Base-by-base conservation (phyloP, 331 rosid genomes). In the Prunus yedoensis region DNA sequence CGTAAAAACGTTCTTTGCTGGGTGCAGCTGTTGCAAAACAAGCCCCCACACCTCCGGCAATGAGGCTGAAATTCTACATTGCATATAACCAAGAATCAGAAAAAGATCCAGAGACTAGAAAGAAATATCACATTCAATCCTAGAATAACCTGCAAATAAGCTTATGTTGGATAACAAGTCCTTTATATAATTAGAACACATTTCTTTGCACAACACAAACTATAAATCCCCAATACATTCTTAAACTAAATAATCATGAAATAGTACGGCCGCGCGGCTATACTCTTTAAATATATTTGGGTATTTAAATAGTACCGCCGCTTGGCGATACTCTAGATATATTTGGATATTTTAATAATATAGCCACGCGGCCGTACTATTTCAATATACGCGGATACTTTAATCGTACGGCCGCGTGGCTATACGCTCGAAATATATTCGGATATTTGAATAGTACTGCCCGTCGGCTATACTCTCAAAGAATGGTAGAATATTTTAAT, bases 31-130 rank as follows among this genome's bases (percentile, higher is more conserved):
- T 65, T 76, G 83, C 99, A 94, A 84, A 90, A 92, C 78, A 94
- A 77, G 66, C 97, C 97, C 38, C 99, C 99, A 38, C 99, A 92
- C 78, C 99, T 85, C 80, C 99, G 86, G 79, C 99, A 89, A 78
- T 94, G 97, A 83, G 90, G 99, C 99, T 94, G 89, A 82, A 73
- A 82, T 72, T 54, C 76, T 73, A 78, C 43, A 80, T 62, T 43
- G 74, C 16, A 59, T 10, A 32, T 69, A 52, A 76, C 69, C 72
- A 68, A 21, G 20, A 67, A 3, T 18, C 18, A 30, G 10, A 15
- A 74, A 73, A 35, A 2, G 13, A 61, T 32, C 45, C 17, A 52
- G 9, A 35, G 3, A 62, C 47, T 16, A 15, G 8, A 2, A 35
- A 25, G 25, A 62, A 35, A 50, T 13, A 23, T 21, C 13, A 35